Conservation (phyloP, 768 basidiomycete species). For the Lactarius indigo region DNA sequence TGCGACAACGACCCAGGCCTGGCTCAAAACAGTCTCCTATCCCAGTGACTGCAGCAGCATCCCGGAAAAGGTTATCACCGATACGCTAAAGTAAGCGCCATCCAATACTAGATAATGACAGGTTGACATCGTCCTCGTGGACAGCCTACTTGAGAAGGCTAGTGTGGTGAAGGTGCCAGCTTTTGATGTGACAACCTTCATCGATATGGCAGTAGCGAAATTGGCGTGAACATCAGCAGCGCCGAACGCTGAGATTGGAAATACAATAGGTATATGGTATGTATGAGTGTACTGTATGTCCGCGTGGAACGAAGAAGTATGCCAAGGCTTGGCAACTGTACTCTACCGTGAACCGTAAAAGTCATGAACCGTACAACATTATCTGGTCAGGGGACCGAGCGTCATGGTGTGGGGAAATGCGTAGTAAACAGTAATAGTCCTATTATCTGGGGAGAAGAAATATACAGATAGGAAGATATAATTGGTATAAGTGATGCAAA, state of each 20-base stretch:
- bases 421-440: not conserved
- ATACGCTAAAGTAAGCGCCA: conserved; percentile 62
- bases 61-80: conserved; percentile 56
- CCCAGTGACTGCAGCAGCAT: conserved; percentile 63
- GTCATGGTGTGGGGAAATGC: not conserved
- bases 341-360: not conserved
- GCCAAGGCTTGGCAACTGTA: not conserved
- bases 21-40: conserved; percentile 79
- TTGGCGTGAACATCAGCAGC: conserved; percentile 10
- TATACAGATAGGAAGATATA: not conserved
- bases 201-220: conserved; percentile 16
- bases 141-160: conserved; percentile 70
- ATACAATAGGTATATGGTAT: not conserved
- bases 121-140: conserved; percentile 4
- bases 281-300: not conserved
- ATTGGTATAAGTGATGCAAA: not conserved
- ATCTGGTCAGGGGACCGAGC: not conserved
- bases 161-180: conserved; percentile 60
- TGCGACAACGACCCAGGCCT: conserved; percentile 48
- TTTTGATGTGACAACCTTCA: conserved; percentile 21
- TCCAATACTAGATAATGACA: not conserved
- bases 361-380: not conserved
- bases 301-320: not conserved
- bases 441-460: not conserved
- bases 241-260: not conserved